Percentiles rank a stretch among this genome's conserved stretches.
Evolutionary conservation across 1,284 basidiomycete genomes (phyloP).

Genomic region (Cutaneotrichosporon cavernicola): DNA sequence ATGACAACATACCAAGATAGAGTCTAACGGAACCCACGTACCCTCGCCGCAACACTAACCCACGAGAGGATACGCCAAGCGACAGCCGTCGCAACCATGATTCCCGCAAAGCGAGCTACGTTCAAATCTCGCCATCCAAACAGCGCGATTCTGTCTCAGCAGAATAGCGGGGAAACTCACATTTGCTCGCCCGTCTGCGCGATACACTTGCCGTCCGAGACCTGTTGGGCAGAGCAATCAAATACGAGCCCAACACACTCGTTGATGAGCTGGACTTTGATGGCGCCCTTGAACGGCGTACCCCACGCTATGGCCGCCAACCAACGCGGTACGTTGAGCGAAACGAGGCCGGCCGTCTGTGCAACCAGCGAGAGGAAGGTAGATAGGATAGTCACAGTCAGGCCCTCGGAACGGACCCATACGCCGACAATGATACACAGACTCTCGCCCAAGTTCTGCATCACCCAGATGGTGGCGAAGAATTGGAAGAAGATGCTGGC

Average conservation of each 20-base stretch:
- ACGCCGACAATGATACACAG: conserved; percentile 41
- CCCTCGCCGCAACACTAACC: conserved; percentile 30
- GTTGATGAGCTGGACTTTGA: conserved; percentile 54
- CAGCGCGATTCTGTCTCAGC: conserved; percentile 36
- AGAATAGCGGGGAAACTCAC: conserved; percentile 30
- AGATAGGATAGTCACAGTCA: conserved; percentile 49
- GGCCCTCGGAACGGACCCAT: conserved; percentile 40
- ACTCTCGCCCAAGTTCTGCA: conserved; percentile 53
- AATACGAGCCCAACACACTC: conserved; percentile 51
- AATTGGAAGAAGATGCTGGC: conserved; percentile 55
- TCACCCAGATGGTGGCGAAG: conserved; percentile 50
- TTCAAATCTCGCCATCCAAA: conserved; percentile 48
- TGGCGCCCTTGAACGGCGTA: conserved; percentile 41
- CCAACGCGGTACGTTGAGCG: conserved; percentile 53
- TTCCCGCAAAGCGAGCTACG: conserved; percentile 50
- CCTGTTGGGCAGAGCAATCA: conserved; percentile 46
- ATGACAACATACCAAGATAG: neutral
- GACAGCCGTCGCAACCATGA: conserved; percentile 46
- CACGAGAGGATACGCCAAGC: conserved; percentile 46
- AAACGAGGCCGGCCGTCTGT: conserved; percentile 53
- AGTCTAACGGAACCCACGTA: conserved; percentile 33
- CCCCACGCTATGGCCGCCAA: conserved; percentile 50
- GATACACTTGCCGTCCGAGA: conserved; percentile 50
- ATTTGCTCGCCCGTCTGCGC: conserved; percentile 53
- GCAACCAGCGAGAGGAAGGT: conserved; percentile 46